Base-by-base conservation (phyloP, 306 rosid species). In the Cicer bijugum region DNA sequence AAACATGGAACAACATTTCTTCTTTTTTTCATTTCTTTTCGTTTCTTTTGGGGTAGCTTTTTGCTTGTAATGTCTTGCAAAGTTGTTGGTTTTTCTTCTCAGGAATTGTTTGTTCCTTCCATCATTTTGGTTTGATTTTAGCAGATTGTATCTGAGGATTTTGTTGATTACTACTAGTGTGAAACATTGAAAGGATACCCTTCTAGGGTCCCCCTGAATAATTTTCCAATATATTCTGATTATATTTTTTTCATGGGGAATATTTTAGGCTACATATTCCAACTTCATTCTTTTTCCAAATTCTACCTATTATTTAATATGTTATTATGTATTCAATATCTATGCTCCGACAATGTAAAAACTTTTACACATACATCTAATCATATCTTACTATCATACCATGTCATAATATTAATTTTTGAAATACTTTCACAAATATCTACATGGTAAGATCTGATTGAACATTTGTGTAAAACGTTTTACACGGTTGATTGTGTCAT, bases 131-230 rank as follows among this genome's bases (percentile, higher is more conserved):
- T 78, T 87, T 91, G 85, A 56, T 74, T 81, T 82, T 75, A 83
- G 93, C 79, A 81, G 82, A 84, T 87, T 88, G 91, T 89, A 84
- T 84, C 81, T 50, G 78, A 84, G 89, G 73, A 75, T 84, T 87
- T 82, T 84, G 89, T 84, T 82, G 76, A 73, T 82, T 87, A 68
- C 75, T 85, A 85, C 75, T 85, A 85, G 95, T 87, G 95, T 89
- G 95, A 85, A 85, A 89, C 97, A 67, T 83, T 87, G 64, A 78
- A 78, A 84, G 92, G 91, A 79, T 80, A 67, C 90, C 92, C 89
- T 73, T 84, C 78, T 89, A 70, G 90, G 97, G 90, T 81, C 85
- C 91, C 81, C 85, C 16, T 71, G 75, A 89, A 91, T 91, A 89
- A 89, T 86, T 75, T 56, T 75, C 86, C 80, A 72, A 57, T 79